Base-by-base conservation (phyloP, 1,284 basidiomycete genomes). In the Inonotus hispidus region DNA sequence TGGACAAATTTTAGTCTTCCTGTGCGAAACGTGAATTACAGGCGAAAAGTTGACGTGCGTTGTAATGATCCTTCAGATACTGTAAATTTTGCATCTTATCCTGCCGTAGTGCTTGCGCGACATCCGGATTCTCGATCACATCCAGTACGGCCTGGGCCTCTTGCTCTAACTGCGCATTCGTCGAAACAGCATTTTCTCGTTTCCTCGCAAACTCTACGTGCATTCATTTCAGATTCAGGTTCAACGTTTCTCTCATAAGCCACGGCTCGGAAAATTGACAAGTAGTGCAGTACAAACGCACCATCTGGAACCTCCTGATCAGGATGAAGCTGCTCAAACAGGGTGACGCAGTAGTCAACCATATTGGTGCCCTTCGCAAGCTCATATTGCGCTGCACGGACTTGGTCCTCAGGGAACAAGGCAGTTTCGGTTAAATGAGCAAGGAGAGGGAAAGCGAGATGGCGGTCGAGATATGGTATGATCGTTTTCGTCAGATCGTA, bases 21-120 rank as follows among this genome's bases (percentile, higher is more conserved):
- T 68, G 66, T 58, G 53, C 55, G n/a, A 25, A 57, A 50, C 52
- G 8, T 10, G n/a, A 25, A 10, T 14, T 7, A 59, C 49, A 63
- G 43, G 59, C 55, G 14, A 57, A 38, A 58, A 45, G 49, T 58
- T 32, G 16, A 79, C 87, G 67, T 69, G 95, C 94, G 67, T 87
- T 83, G 78, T 96, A 96, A 73, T 97, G 89, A 62, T 96, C 92
- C 76, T 94, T 93, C 70, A 99, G 82, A 75, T 95, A 93, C 64
- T 91, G 87, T 73, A 98, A 71, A 75, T 98, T 98, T 79, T 96
- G 95, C 68, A 92, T 92, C 79, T 98, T 98, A 77, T 99, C 97
- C 75, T 97, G 95, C 56, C 91, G 82, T 55, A 93, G 75, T 0
- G 90, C 84, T 75, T 97, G 86, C 66, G 89, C 95, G 38, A 98